Conservation (phyloP, 192 early-diverging fungal genomes). For the Phlyctochytrium bullatum region DNA sequence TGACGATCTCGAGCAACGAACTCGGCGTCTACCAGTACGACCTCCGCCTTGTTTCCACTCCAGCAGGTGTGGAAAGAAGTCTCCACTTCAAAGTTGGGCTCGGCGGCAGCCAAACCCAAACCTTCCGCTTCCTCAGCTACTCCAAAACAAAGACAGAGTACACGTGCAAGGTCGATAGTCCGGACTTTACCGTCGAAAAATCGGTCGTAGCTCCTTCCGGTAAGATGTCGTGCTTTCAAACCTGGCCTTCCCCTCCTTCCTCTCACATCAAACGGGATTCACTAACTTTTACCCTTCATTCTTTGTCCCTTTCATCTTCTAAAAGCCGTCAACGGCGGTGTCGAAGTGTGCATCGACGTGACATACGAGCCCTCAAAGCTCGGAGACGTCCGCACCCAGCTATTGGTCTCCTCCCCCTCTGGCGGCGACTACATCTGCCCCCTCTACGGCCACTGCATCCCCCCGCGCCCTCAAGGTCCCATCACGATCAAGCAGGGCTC, state of each 20-base stretch:
- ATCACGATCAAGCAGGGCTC: slow-evolving; percentile 52
- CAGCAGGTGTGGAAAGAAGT: slow-evolving; percentile 43
- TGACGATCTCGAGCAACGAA: slow-evolving; percentile 42
- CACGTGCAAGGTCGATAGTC: slow-evolving; percentile 47
- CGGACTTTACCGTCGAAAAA: slow-evolving; percentile 58
- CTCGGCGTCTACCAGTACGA: slow-evolving; percentile 59
- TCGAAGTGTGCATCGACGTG: slow-evolving; percentile 54
- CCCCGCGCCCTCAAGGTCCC: slow-evolving; percentile 58
- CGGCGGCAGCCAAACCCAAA: slow-evolving; percentile 51
- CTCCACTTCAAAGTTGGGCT: slow-evolving; percentile 61
- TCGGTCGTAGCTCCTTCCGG: slow-evolving; percentile 50
- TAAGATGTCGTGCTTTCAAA: slow-evolving; percentile 8
- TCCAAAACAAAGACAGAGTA: slow-evolving; percentile 58
- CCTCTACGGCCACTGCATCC: slow-evolving; percentile 52
- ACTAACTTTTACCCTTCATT: neutral
- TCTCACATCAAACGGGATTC: neutral
- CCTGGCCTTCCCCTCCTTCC: neutral
- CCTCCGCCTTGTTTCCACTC: slow-evolving; percentile 39
- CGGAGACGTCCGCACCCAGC: slow-evolving; percentile 51
- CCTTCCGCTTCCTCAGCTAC: slow-evolving; percentile 54
- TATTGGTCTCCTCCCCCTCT: slow-evolving; percentile 44
- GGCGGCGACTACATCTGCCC: slow-evolving; percentile 63
- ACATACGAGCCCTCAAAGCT: slow-evolving; percentile 62
- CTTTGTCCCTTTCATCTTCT: slow-evolving; percentile 12
- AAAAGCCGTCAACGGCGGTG: slow-evolving; percentile 41